Base-by-base conservation (phyloP, 495 filamentous ascomycete genomes). In the Diplogelasinospora grovesii region DNA sequence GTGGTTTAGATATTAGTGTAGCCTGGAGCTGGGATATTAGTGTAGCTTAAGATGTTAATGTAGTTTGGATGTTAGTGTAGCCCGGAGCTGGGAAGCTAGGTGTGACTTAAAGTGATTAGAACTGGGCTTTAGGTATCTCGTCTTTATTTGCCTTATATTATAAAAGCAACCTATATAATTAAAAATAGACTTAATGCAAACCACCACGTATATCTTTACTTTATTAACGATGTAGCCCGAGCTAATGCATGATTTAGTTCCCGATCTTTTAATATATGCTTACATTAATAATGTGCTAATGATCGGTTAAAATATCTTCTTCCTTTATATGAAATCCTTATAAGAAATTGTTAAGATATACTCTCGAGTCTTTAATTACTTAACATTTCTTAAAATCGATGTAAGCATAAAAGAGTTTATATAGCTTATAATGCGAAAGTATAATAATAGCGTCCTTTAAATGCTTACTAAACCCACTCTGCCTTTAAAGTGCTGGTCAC, bases 311-410 rank as follows among this genome's bases (percentile, higher is more conserved):
- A 33, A 18, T 33, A 33, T 33, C 14, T 14, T 33, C 30, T 33
- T 33, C 30, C 9, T 8, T 15, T 18, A 33, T 33, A 33, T 18
- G 20, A 18, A 33, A 33, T 18, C 30, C 30, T 18, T 33, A 33
- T 18, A 33, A 18, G 30, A 33, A 8, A 18, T 33, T 18, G 30
- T 33, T 18, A 33, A 18, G 14, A 33, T 18, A 8, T 33, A 33
- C 14, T 33, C 30, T 33, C 30, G 30, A 14, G 30, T 14, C 8
- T 33, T 33, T 18, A 18, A 33, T 14, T 33, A 7, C 30, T 18
- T 33, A 33, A 18, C 15, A 18, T 33, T 33, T 18, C 30, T 33
- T 33, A 14, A 14, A 33, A 33, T 18, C 8, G 30, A 33, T 33
- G 30, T 18, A 18, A 18, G 15, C n/a, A 33, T 14, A 14, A 18